Conservation (phyloP, 768 basidiomycete genomes). For the Kondoa malvinella region DNA sequence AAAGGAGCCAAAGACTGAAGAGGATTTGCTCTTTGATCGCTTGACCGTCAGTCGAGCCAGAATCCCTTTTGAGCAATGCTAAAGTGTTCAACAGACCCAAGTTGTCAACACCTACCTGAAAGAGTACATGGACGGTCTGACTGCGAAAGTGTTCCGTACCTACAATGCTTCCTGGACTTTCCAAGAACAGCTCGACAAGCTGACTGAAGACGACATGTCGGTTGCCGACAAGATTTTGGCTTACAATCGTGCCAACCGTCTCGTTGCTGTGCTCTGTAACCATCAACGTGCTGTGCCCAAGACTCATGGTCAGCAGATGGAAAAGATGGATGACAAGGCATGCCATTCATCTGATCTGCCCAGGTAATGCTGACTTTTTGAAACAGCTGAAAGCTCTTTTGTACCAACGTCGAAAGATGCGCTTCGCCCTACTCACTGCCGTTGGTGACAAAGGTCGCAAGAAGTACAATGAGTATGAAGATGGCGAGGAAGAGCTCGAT, state of each 20-base stretch:
- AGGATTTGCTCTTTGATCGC: conserved; percentile 84
- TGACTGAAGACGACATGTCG: conserved; percentile 49
- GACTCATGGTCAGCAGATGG: conserved; percentile 82
- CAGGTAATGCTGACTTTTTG: not conserved
- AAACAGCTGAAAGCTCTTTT: conserved; percentile 42
- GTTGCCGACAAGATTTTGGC: conserved; percentile 92
- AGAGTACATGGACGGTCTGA: conserved; percentile 89
- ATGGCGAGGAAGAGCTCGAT: conserved; percentile 83
- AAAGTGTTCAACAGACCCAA: conserved; percentile 43
- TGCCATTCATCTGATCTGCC: conserved; percentile 35
- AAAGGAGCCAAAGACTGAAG: conserved; percentile 61
- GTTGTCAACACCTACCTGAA: conserved; percentile 79
- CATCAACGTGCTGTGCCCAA: conserved; percentile 91
- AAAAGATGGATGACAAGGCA: conserved; percentile 66
- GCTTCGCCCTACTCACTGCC: too few species aligned
- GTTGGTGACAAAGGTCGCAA: conserved; percentile 52
- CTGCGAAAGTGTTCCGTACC: conserved; percentile 99
- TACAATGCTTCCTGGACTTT: conserved; percentile 96
- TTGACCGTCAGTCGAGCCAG: conserved; percentile 52
- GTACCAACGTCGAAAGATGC: conserved; percentile 95
- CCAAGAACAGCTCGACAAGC: conserved; percentile 69
- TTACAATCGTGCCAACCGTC: conserved; percentile 91
- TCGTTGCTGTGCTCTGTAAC: conserved; percentile 96
- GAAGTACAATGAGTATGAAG: conserved; percentile 41
- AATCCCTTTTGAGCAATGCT: not conserved